Conservation (phyloP, 768 basidiomycete genomes). For the Mrakia gelida region DNA sequence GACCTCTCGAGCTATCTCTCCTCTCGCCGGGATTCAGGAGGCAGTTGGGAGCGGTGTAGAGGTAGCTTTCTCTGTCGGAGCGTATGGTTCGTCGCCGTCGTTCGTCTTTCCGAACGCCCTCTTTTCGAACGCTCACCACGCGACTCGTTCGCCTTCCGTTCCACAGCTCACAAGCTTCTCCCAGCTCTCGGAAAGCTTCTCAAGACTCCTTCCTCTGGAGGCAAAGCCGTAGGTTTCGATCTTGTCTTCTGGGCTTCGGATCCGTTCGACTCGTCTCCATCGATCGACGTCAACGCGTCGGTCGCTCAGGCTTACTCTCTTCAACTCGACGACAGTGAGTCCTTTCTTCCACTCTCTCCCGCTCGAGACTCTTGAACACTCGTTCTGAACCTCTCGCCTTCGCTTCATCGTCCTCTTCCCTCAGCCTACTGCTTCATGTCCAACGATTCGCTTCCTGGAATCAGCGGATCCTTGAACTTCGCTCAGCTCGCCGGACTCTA, state of each 20-base stretch:
- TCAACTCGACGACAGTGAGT: neutral
- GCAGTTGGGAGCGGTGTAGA: neutral
- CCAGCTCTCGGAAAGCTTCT: neutral
- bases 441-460: neutral
- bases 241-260: neutral
- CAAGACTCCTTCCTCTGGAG: neutral
- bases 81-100: neutral
- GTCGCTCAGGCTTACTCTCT: neutral
- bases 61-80: constrained; percentile 32
- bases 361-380: too few species aligned
- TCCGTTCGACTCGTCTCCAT: neutral
- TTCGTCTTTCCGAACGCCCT: neutral
- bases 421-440: neutral
- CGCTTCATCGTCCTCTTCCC: neutral
- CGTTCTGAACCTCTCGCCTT: neutral
- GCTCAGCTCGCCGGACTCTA: neutral
- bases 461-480: neutral
- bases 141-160: neutral
- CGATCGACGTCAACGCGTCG: neutral
- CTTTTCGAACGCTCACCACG: neutral
- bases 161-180: constrained; percentile 7
- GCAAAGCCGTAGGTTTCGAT: neutral
- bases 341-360: neutral
- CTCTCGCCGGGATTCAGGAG: neutral
- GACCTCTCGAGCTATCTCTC: neutral